These are phyloP conservation scores for Daldinia loculata DNA, from an alignment of 495 filamentous ascomycete species.

Conservation along the genomic window DNA sequence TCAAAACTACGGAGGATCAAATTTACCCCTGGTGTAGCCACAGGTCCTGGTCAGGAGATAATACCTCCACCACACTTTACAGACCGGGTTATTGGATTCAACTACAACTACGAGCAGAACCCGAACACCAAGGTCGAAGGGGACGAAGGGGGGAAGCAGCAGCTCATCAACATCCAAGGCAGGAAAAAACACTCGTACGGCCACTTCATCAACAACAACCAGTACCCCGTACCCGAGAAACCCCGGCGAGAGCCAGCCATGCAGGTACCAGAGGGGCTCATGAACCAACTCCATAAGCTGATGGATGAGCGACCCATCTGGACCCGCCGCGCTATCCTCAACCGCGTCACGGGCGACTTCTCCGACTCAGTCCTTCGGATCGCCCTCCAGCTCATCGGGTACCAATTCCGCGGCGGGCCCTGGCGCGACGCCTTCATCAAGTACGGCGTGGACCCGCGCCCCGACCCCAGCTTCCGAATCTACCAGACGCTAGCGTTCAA, in stretches of 20 bases:
- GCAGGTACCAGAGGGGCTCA: slow-evolving; percentile 61
- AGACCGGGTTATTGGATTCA: slow-evolving; percentile 71
- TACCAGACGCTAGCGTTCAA: slow-evolving; percentile 92
- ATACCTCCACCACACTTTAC: slow-evolving; percentile 82
- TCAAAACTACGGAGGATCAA: slow-evolving; percentile 77
- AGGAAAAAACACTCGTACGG: slow-evolving; percentile 60
- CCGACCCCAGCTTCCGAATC: slow-evolving; percentile 72
- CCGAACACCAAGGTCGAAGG: slow-evolving; percentile 56
- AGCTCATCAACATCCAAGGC: slow-evolving; percentile 46
- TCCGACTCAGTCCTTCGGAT: slow-evolving; percentile 61
- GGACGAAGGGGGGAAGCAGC: slow-evolving; percentile 32
- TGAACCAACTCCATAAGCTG: slow-evolving; percentile 65
- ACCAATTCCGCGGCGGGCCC: slow-evolving; percentile 88
- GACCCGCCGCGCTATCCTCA: slow-evolving; percentile 81
- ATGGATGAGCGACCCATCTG: slow-evolving; percentile 82
- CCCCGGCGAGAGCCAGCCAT: slow-evolving; percentile 52
- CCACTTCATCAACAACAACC: slow-evolving; percentile 69
- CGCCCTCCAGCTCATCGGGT: slow-evolving; percentile 79
- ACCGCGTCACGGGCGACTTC: slow-evolving; percentile 64
- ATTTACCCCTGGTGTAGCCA: slow-evolving; percentile 70
- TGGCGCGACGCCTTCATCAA: slow-evolving; percentile 87
- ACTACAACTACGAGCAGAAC: slow-evolving; percentile 67
- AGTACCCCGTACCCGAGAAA: slow-evolving; percentile 52
- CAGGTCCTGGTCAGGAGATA: slow-evolving; percentile 68
- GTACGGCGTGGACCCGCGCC: slow-evolving; percentile 86